Base-by-base conservation (phyloP, 2,329 filamentous ascomycete species). In the Trichoderma sp. region DNA sequence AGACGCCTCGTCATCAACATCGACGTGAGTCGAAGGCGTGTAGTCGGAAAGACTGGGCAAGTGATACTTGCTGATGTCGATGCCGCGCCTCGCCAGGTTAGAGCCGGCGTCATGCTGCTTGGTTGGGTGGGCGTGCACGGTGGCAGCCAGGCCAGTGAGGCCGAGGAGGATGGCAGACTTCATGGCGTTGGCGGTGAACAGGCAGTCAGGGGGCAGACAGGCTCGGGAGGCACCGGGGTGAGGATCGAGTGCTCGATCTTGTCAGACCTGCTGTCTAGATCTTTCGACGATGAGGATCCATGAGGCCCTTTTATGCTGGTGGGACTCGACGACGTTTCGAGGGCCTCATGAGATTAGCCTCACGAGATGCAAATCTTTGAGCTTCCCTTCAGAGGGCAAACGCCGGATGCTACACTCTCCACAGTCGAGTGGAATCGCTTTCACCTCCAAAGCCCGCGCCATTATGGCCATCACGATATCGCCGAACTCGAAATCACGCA, bases 81-180 rank as follows among this genome's bases (percentile, higher is more conserved):
- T 60, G 9, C 71, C 74, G 19, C 76, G 72, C 68, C 72, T 74
- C 43, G 66, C 64, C 10, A 76, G 55, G 6, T 63, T 59, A 1
- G 69, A 67, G 43, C 67, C 60, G 44, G 72, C 70, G 17, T 73
- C 71, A 2, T 70, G 45, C 56, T 72, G 69, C 64, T 65, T 69
- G n/a, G 71, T 65, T 5, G 75, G 75, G 55, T 78, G 76, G 19
- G 74, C 75, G 21, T 72, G 67, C 58, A 73, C 72, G 51, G 73
- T 71, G 61, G 68, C 67, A 48, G 73, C 73, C 9, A 77, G 71
- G 62, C 74, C 72, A n/a, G 75, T 67, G 30, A 78, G 72, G 26
- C 75, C 75, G 4, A 78, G 69, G 24, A 76, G 68, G 50, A 75
- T 60, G 26, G 75, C 68, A 30, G 74, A 74, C 67, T 75, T 77